Base-by-base conservation (phyloP, 2,329 filamentous ascomycete genomes). In the Trichoderma pleuroti region DNA sequence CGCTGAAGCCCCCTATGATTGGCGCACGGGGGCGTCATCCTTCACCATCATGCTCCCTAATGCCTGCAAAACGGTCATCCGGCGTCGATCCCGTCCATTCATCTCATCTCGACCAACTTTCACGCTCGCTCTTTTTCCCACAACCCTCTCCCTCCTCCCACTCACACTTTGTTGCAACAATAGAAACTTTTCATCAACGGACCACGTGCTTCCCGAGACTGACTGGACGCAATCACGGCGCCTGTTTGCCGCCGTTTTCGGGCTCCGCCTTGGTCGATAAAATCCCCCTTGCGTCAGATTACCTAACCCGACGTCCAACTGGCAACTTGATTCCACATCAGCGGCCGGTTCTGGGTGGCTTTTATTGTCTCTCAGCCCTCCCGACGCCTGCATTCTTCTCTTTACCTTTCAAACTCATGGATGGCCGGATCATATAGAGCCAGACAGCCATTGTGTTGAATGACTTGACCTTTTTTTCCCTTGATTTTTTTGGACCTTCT, bases 281-380 rank as follows among this genome's bases (percentile, higher is more conserved):
- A 26, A 68, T n/a, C 34, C 56, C 66, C 66, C 66, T 68, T 68
- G 56, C 56, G 56, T 68, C 54, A 39, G 66, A 46, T 68, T 68
- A 68, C 66, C 66, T 68, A 68, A 68, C 56, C 66, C 14, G 56
- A 68, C 54, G 7, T 52, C 56, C 28, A 60, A 68, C 34, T 56
- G 56, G 66, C 46, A 61, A 12, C 36, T 26, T 68, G 66, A 68
- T 68, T 68, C 54, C 66, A 68, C 66, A 68, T 68, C 66, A 68
- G n/a, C 46, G 5, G 66, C 30, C 59, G 14, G 57, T 46, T 36
- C n/a, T 52, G 56, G 56, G 21, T 34, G n/a, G 24, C 65, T 68
- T 61, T 61, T 68, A 60, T 42, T 42, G 16, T 42, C 39, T 49
- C 34, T 61, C 54, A 52, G 30, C 26, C n/a, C 30, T 68, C 36